Evolutionary conservation across 75 land plant genomes (phyloP).

Genomic region (Cunninghamia lanceolata): DNA sequence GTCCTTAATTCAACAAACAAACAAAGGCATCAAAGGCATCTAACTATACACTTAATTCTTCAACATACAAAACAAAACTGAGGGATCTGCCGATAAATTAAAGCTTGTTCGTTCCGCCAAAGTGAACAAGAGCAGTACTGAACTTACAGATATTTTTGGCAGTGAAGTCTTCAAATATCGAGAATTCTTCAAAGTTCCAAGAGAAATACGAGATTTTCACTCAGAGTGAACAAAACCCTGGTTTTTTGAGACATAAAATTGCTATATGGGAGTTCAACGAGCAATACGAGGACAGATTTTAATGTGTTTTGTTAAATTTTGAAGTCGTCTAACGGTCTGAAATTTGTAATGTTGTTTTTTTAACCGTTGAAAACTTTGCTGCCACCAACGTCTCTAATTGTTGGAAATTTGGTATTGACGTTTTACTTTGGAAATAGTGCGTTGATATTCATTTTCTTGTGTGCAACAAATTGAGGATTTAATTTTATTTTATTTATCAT

Average conservation of each 20-base stretch:
- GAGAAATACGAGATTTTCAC: not conserved
- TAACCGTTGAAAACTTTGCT: not conserved
- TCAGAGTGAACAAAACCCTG: not conserved
- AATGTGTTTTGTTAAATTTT: not conserved
- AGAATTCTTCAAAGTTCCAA: not conserved
- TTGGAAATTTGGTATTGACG: not conserved
- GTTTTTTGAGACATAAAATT: not conserved
- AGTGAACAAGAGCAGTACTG: not conserved
- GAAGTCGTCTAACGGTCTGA: not conserved
- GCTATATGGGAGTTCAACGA: not conserved
- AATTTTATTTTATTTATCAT: too few relatives aligned
- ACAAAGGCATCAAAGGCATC: not conserved
- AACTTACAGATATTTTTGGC: not conserved
- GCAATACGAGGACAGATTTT: not conserved
- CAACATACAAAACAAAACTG: not conserved
- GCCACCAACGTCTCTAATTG: not conserved
- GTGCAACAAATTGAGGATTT: not conserved
- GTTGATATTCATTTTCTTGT: not conserved
- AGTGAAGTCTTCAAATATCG: not conserved
- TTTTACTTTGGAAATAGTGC: not conserved
- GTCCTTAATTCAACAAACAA: not conserved
- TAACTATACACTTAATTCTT: not conserved
- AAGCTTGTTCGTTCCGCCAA: not conserved
- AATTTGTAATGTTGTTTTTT: not conserved
- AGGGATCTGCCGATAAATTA: not conserved